A percentile compares a stretch with the other conserved stretches of the same genome.
Evolutionary conservation across 129 eudicot species (phyloP).

Genomic region (Flaveria trinervia): DNA sequence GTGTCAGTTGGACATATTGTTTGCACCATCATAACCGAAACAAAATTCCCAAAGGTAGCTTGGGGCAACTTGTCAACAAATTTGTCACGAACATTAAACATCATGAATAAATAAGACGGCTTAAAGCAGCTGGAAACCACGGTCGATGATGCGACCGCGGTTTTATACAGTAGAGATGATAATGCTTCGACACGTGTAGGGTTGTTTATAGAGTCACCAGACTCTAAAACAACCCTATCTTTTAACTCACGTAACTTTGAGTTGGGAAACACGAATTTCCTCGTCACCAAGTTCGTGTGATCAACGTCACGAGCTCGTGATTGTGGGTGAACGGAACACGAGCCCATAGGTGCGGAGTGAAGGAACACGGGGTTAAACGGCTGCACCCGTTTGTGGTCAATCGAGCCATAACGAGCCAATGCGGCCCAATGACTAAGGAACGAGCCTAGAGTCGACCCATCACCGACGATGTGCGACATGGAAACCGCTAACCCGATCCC

Average conservation of each 20-base stretch:
- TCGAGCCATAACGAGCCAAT: neutral
- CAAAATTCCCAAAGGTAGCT: neutral
- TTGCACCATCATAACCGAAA: neutral
- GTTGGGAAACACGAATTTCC: constrained; percentile 1
- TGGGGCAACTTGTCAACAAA: neutral
- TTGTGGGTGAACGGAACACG: too few species aligned
- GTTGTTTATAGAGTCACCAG: neutral
- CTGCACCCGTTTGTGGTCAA: neutral
- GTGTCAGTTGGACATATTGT: neutral
- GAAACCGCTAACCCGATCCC: neutral
- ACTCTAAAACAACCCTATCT: neutral
- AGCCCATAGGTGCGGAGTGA: neutral
- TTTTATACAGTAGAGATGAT: constrained; percentile 1
- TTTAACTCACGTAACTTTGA: neutral
- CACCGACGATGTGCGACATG: neutral
- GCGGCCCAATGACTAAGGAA: constrained; percentile 8
- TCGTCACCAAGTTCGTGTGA: neutral
- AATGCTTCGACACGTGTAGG: constrained; percentile 10
- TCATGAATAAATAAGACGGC: neutral
- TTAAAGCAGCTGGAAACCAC: too few species aligned
- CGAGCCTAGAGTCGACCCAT: neutral
- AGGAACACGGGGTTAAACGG: neutral
- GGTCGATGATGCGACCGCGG: neutral
- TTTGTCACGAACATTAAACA: neutral
- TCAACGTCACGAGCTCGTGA: too few species aligned